A percentile compares a stretch with the other conserved stretches of the same genome.
Conservation (phyloP, 73 alveolate species). For the Paramecium biaurelia region DNA sequence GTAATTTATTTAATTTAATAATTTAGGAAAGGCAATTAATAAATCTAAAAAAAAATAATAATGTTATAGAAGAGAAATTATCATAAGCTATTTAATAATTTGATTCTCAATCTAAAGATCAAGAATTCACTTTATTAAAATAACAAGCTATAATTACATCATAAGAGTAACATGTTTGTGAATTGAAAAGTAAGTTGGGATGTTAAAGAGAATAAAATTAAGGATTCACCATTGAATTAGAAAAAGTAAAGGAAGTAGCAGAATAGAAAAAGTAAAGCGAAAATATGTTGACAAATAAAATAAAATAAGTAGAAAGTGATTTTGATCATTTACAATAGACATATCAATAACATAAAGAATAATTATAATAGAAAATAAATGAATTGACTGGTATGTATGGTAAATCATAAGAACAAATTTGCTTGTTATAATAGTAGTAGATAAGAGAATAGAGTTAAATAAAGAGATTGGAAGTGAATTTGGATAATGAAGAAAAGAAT, state of each 20-base stretch:
- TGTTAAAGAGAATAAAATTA: not conserved
- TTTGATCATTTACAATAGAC: slow-evolving; percentile 9
- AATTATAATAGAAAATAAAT: not conserved
- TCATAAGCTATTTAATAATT: not conserved
- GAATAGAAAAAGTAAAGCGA: not conserved
- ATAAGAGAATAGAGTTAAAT: not conserved
- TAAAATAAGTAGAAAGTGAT: slow-evolving; percentile 18
- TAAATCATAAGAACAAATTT: not conserved
- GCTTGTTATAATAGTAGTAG: not conserved
- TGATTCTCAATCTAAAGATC: slow-evolving; percentile 29
- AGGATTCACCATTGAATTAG: not conserved
- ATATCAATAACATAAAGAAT: not conserved
- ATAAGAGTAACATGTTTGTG: not conserved
- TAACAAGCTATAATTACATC: slow-evolving; percentile 31
- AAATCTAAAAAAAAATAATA: not conserved
- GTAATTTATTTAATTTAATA: not conserved
- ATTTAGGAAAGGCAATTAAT: not conserved
- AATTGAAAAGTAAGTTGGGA: not conserved
- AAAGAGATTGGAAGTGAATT: not conserved
- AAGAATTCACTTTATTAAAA: slow-evolving; percentile 24
- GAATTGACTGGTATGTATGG: slow-evolving; percentile 19
- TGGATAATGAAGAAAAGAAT: not conserved
- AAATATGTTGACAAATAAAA: not conserved
- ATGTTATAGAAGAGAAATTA: not conserved
- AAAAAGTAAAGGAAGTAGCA: not conserved